Percentiles rank a stretch among this genome's conserved stretches.
These are phyloP conservation scores for Phoma sp. DNA, from an alignment of 2,329 filamentous ascomycete species.

Conservation along the genomic window DNA sequence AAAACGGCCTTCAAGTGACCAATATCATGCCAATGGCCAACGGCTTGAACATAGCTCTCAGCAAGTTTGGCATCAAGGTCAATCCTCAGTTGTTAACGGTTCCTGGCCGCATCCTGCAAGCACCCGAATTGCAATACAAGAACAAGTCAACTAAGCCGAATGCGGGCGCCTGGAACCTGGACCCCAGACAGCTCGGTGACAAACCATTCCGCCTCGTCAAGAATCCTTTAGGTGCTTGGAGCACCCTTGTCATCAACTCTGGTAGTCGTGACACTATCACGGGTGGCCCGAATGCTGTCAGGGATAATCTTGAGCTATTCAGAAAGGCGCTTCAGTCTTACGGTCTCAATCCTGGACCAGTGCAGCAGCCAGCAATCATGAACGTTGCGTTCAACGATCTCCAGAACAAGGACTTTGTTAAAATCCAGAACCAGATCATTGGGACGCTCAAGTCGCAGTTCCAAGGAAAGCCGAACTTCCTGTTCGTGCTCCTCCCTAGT, in stretches of 20 bases:
- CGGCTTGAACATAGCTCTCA: slow-evolving; percentile 30
- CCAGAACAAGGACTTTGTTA: slow-evolving; percentile 44
- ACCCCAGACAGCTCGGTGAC: slow-evolving; percentile 23
- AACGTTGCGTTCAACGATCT: slow-evolving; percentile 18
- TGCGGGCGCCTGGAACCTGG: slow-evolving; percentile 75
- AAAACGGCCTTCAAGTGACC: slow-evolving; percentile 32
- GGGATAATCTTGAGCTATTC: slow-evolving; percentile 22
- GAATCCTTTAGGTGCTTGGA: slow-evolving; percentile 32
- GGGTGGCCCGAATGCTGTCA: slow-evolving; percentile 22
- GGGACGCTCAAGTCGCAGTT: slow-evolving; percentile 53
- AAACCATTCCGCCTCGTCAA: slow-evolving; percentile 34
- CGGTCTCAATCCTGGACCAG: slow-evolving; percentile 29
- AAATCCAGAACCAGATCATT: slow-evolving; percentile 67
- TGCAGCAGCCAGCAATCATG: slow-evolving; percentile 17
- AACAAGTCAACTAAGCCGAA: slow-evolving; percentile 41
- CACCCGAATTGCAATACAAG: slow-evolving; percentile 68
- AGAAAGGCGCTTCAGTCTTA: slow-evolving; percentile 26
- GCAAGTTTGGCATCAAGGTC: slow-evolving; percentile 68
- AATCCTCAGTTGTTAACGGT: slow-evolving; percentile 71
- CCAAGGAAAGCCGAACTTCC: slow-evolving; percentile 38
- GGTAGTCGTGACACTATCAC: slow-evolving; percentile 24
- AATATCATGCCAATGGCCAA: slow-evolving; percentile 31
- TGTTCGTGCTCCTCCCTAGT: slow-evolving; percentile 40
- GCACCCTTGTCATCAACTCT: slow-evolving; percentile 39
- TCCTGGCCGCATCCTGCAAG: slow-evolving; percentile 68